Base-by-base conservation (phyloP, 2,329 filamentous ascomycete species). In the Botrytis fabae region DNA sequence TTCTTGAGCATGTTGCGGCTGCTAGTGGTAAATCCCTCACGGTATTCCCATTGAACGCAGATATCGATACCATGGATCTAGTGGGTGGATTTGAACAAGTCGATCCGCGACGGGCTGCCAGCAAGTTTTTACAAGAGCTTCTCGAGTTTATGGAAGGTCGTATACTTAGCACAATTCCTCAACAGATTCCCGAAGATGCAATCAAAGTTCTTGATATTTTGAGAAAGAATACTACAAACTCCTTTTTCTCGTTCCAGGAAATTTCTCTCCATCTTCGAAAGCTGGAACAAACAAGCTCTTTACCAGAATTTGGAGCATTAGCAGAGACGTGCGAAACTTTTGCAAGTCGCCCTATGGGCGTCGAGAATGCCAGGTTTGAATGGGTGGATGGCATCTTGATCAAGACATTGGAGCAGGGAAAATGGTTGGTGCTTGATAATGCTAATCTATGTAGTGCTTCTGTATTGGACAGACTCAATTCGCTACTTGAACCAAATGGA, bases 71-170 rank as follows among this genome's bases (percentile, higher is more conserved):
- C 0, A 97, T 97, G 90, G 96, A 99, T 82, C 89, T 99, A 72
- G 93, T 99, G 73, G 96, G 96, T 79, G 96, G 96, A 0, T 99
- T 97, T 80, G 96, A 99, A 81, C 96, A 99, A 82, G 91, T 93
- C 28, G 96, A 99, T 80, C 90, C 93, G 35, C 86, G 92, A 69
- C 88, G 95, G 72, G 89, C 92, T 75, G 85, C 93, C 7, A 90
- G 92, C 71, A 84, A 85, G n/a, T 85, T 89, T 76, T 80, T 91
- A 10, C 81, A 84, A 40, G 84, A 87, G 65, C 80, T 93, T 20
- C 83, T 84, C 20, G 79, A 83, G 9, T 86, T 87, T 72, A 79
- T 92, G 28, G 87, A 89, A 71, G 79, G 80, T 5, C 85, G 85
- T 28, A 82, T 87, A 46, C 82, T 90, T 74, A 82, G 81, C 1